Evolutionary conservation across 2,329 filamentous ascomycete species (phyloP).

Genomic region (Cladosporium phlei): DNA sequence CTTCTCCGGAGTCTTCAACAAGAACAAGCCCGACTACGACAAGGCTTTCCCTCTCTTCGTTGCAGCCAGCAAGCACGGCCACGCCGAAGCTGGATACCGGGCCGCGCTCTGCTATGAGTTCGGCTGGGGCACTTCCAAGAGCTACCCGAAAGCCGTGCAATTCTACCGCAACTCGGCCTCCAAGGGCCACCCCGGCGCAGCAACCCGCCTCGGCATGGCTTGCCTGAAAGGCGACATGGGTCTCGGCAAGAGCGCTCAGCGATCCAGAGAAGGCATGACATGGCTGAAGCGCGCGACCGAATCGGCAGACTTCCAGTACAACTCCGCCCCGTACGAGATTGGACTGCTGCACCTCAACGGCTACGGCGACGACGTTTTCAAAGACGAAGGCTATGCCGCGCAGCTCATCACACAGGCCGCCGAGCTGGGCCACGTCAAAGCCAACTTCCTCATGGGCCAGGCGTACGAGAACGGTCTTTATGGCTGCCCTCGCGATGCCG

Average conservation of each 20-base stretch:
- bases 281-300: constrained; percentile 94
- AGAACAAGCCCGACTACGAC: constrained; percentile 87
- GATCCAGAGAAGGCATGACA: constrained; percentile 73
- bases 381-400: constrained; percentile 82
- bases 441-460: constrained; percentile 85
- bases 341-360: constrained; percentile 84
- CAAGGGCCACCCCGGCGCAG: constrained; percentile 91
- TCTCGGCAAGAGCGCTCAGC: constrained; percentile 65
- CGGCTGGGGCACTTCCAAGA: constrained; percentile 89
- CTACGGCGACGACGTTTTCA: constrained; percentile 92
- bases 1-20: constrained; percentile 90
- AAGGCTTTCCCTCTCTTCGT: constrained; percentile 90
- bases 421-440: constrained; percentile 82
- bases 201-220: constrained; percentile 85
- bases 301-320: constrained; percentile 85
- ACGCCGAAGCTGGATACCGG: constrained; percentile 92
- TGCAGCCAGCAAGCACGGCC: constrained; percentile 90
- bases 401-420: constrained; percentile 93
- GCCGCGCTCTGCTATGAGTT: constrained; percentile 95
- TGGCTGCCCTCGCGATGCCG: constrained; percentile 82
- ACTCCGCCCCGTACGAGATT: constrained; percentile 85
- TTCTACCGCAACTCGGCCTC: constrained; percentile 86
- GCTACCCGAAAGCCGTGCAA: constrained; percentile 86
- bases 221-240: constrained; percentile 88
- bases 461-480: constrained; percentile 91